Base-by-base conservation (phyloP, 2,329 filamentous ascomycete species). In the Ilyonectria robusta region DNA sequence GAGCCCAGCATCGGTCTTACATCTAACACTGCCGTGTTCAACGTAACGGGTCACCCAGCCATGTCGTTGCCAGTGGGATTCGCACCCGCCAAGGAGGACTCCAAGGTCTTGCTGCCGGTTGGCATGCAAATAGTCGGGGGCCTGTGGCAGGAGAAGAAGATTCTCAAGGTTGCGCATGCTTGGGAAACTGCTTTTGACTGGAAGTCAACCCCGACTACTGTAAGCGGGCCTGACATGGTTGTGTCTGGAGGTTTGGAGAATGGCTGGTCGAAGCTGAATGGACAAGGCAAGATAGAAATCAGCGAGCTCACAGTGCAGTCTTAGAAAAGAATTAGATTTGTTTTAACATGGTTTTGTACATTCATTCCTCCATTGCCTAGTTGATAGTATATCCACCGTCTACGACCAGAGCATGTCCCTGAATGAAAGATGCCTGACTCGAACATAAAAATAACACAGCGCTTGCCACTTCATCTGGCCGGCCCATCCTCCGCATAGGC, bases 21-120 rank as follows among this genome's bases (percentile, higher is more conserved):
- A 0, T 82, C 81, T 17, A 90, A 90, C 69, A 90, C 88, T 5
- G 84, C 85, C 10, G 81, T 84, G 3, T 89, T 89, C 75, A 87
- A 89, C 70, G 81, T 85, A 2, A 89, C 86, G 0, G 87, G 87
- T 0, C 87, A 89, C 68, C 87, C 88, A 0, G 88, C 86, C 0
- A 73, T 89, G 68, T 82, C 84, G 0, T 77, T 89, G 51, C 87
- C 87, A 0, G 79, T 86, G 37, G 87, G 87, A 0, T 82, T 84
- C 70, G 77, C 83, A 2, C 78, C 79, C 2, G 80, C 83, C 1
- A 67, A 72, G 15, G 81, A 85, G 57, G 81, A 83, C 11, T 59
- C 73, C 8, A 69, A 72, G 0, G 80, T 84, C 1, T 67, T 75
- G 62, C 72, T 89, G 21, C 87, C 86, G 0, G 85, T 88, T 0